Evolutionary conservation across 2,329 filamentous ascomycete genomes (phyloP).

Genomic region (Thyridium curvatum): DNA sequence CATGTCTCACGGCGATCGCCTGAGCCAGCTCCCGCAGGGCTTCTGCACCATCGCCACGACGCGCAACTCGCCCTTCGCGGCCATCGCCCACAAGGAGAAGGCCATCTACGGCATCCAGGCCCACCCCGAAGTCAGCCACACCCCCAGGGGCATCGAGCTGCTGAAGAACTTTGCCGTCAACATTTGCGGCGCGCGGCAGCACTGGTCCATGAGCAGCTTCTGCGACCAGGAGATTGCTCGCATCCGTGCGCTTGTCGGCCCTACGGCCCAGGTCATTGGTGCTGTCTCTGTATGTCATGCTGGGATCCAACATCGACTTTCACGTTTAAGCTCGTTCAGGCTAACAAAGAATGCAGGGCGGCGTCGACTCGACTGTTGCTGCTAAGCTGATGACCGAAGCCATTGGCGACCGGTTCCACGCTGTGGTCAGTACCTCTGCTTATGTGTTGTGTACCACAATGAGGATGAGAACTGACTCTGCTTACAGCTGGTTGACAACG

Average conservation of each 20-base stretch:
- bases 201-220: constrained; percentile 87
- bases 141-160: constrained; percentile 60
- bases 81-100: constrained; percentile 63
- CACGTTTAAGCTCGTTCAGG: constrained; percentile 1
- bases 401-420: constrained; percentile 70
- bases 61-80: constrained; percentile 69
- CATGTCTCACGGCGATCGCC: constrained; percentile 68
- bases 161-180: constrained; percentile 77
- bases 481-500: constrained; percentile 66
- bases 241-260: constrained; percentile 77
- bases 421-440: constrained; percentile 18
- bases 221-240: constrained; percentile 71
- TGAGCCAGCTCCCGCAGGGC: constrained; percentile 52
- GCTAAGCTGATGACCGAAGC: constrained; percentile 70
- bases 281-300: constrained; percentile 21
- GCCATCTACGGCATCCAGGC: constrained; percentile 55
- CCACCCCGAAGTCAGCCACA: constrained; percentile 43
- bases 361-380: constrained; percentile 85
- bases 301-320: no score
- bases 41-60: constrained; percentile 71
- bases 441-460: no score
- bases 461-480: no score
- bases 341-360: constrained; percentile 42
- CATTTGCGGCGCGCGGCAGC: constrained; percentile 69
- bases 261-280: constrained; percentile 65